Base-by-base conservation (phyloP, 768 basidiomycete species). In the Hygrophoropsis aurantiaca region DNA sequence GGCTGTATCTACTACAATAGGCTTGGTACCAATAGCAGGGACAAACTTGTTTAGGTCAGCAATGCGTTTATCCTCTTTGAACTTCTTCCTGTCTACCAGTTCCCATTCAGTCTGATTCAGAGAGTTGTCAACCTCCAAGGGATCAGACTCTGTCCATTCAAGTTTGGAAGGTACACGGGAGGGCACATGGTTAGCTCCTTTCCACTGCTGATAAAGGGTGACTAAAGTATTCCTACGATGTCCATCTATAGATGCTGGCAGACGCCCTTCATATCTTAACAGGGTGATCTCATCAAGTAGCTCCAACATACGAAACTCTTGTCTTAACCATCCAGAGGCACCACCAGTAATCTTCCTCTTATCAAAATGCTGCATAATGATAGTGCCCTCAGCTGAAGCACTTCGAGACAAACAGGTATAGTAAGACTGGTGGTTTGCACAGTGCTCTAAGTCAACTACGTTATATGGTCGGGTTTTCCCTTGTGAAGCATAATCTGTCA, bases 401-500 rank as follows among this genome's bases (percentile, higher is more conserved):
- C 61, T 51, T 15, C 64, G 42, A 10, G 67, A 69, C 2, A 71
- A 36, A 2, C 58, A 55, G 6, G 67, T 68, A 40, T 69, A 70
- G 43, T 62, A 64, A 10, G 60, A 48, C 19, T 61, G 61, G 45
- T 67, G 65, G 32, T 16, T 50, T 18, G 34, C 18, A 11, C 56
- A 60, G 36, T 59, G 54, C 42, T 54, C 42, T 4, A 67, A 39
- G 43, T 69, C 61, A 2, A 61, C 59, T 3, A 64, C 51, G 52
- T 72, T 73, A 3, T 9, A 43, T 15, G 23, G 24, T 32, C 60
- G 47, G 11, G 65, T 64, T 40, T 62, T 66, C 3, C 69, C 68
- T 48, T 70, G 69, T 1, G 64, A 66, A 5, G 60, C 52, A 51
- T 62, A 69, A 44, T 67, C 68, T 5, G 68, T 69, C 64, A 68